A percentile compares a stretch with the other conserved stretches of the same genome.
phyloP scores from a whole-genome alignment of 192 early-diverging fungal species.

The Glomus cerebriforme region DNA sequence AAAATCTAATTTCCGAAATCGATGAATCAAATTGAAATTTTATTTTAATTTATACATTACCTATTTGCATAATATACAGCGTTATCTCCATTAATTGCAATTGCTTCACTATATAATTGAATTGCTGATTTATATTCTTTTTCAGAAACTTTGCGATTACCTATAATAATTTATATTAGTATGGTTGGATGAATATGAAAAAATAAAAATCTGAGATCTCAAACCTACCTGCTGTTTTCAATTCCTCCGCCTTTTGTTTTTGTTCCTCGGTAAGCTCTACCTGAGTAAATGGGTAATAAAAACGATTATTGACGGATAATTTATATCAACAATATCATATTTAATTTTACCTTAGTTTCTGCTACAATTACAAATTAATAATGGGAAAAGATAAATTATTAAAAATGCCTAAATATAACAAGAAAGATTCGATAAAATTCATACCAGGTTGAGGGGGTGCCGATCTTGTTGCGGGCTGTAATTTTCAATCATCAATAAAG shows the following conservation, averaged over 20 bases:
- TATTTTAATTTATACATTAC: conserved; percentile 42
- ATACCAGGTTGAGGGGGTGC: background rate
- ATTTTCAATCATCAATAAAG: background rate
- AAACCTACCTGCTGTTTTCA: conserved; percentile 68
- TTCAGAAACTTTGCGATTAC: conserved; percentile 81
- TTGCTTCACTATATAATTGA: conserved; percentile 88
- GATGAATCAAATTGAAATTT: too few relatives aligned
- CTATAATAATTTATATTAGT: conserved; percentile 31
- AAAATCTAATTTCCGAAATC: background rate
- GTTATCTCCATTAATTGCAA: conserved; percentile 76
- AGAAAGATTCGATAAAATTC: background rate
- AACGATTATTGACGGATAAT: background rate
- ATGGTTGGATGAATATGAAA: background rate
- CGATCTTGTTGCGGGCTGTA: background rate
- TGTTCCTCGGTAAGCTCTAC: conserved; percentile 59
- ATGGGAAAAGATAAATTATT: background rate
- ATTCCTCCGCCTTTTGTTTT: conserved; percentile 82
- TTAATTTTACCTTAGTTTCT: background rate
- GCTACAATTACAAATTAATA: background rate
- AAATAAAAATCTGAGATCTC: background rate
- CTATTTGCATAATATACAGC: conserved; percentile 98
- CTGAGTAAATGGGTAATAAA: background rate
- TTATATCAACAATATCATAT: background rate
- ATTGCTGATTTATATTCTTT: conserved; percentile 87
- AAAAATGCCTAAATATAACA: background rate